Percentiles rank a stretch among this genome's conserved stretches.
phyloP scores from a whole-genome alignment of 768 basidiomycete species.

The Leccinellum rugosiceps region DNA sequence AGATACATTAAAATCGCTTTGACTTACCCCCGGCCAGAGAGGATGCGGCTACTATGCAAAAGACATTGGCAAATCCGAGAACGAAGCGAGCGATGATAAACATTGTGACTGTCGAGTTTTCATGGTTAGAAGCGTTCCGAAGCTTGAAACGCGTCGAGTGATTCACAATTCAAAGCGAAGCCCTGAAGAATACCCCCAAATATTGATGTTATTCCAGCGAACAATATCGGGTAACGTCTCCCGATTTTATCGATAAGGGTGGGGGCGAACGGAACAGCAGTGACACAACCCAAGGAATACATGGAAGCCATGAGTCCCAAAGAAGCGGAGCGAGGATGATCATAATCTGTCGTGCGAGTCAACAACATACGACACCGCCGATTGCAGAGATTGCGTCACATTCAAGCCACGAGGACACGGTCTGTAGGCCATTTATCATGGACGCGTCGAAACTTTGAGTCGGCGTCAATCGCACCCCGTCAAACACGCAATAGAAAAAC shows the following conservation, averaged over 20 bases:
- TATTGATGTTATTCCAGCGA: slow-evolving; percentile 7
- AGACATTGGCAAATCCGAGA: slow-evolving; percentile 11
- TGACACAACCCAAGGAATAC: slow-evolving; percentile 59
- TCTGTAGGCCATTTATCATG: neutral
- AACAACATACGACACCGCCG: neutral
- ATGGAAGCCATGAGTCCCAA: slow-evolving; percentile 35
- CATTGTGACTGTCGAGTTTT: slow-evolving; percentile 6
- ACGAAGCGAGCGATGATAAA: slow-evolving; percentile 18
- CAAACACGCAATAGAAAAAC: neutral
- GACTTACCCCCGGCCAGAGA: slow-evolving; percentile 19
- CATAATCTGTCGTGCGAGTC: neutral
- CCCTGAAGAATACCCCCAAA: slow-evolving; percentile 17
- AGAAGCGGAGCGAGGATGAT: neutral
- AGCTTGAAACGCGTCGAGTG: neutral
- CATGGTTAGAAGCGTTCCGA: neutral
- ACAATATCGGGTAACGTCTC: slow-evolving; percentile 15
- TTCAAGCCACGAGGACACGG: neutral
- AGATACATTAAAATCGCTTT: neutral
- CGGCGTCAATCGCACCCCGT: neutral
- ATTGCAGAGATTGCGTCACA: neutral
- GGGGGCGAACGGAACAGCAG: slow-evolving; percentile 43
- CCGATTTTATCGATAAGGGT: slow-evolving; percentile 9
- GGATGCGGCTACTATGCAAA: slow-evolving; percentile 18
- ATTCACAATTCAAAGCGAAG: slow-evolving; percentile 13
- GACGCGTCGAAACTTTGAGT: slow-evolving; percentile 24